These are phyloP conservation scores for Hypoxylon cercidicola DNA, from an alignment of 495 filamentous ascomycete genomes.

Conservation along the genomic window DNA sequence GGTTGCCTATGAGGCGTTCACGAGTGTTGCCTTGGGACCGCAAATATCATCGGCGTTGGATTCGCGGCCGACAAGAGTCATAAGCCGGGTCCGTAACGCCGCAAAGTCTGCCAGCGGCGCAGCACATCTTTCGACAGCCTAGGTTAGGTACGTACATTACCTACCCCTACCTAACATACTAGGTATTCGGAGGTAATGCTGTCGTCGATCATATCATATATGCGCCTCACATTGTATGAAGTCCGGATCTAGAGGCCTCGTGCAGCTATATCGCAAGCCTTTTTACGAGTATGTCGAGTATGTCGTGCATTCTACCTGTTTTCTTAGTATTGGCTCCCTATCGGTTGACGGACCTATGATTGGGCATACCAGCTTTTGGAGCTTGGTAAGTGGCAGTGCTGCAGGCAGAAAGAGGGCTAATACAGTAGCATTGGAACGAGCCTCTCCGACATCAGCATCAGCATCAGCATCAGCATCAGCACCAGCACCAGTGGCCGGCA, in stretches of 20 bases:
- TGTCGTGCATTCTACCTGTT: constrained; percentile 2
- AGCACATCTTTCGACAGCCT: constrained; percentile 4
- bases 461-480: background rate
- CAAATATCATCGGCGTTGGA: constrained; percentile 9
- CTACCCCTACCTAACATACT: too few species aligned
- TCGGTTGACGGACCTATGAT: background rate
- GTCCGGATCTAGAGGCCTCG: background rate
- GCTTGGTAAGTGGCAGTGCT: constrained; percentile 29
- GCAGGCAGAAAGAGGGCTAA: constrained; percentile 8
- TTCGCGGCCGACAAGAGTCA: constrained; percentile 5
- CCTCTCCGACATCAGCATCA: constrained; percentile 5
- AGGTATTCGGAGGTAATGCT: background rate
- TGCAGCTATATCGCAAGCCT: background rate
- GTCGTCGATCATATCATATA: constrained; percentile 17
- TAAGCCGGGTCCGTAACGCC: background rate
- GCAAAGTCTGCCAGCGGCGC: constrained; percentile 14
- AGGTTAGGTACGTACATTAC: too few species aligned
- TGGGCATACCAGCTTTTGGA: constrained; percentile 21
- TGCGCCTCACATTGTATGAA: background rate
- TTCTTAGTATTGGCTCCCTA: background rate
- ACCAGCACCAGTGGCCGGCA: constrained; percentile 5
- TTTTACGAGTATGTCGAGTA: constrained; percentile 2
- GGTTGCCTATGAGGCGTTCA: constrained; percentile 18
- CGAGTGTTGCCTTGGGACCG: background rate
- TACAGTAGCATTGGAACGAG: constrained; percentile 26